Percentiles rank a stretch among this genome's conserved stretches.
Evolutionary conservation across 2,329 filamentous ascomycete species (phyloP).

Genomic region (Falciphora oryzae): DNA sequence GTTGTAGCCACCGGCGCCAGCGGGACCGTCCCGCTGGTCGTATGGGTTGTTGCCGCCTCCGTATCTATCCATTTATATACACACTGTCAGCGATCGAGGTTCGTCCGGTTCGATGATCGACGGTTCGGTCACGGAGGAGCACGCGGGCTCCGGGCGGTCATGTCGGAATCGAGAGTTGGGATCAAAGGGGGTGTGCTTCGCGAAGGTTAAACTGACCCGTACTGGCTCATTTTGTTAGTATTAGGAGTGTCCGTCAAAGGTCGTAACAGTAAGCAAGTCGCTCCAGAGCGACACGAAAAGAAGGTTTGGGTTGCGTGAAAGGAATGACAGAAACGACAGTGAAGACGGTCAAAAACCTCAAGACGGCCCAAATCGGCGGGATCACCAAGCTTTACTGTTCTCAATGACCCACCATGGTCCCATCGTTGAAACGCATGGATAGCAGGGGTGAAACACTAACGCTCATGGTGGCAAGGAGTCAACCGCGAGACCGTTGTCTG

Average conservation of each 20-base stretch:
- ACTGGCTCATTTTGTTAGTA: slow-evolving; percentile 41
- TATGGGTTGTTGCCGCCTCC: slow-evolving; percentile 51
- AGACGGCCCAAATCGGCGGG: neutral
- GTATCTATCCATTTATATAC: slow-evolving; percentile 38
- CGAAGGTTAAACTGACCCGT: slow-evolving; percentile 41
- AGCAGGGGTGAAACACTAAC: slow-evolving; percentile 35
- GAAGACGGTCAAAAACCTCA: neutral
- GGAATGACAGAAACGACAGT: neutral
- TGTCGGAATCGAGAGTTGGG: neutral
- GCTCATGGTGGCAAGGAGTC: slow-evolving; percentile 36
- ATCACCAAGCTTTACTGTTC: neutral
- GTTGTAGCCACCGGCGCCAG: slow-evolving; percentile 28
- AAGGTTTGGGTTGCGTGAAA: neutral
- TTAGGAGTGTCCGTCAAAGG: neutral
- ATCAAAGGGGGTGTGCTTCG: neutral
- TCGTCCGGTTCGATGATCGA: neutral
- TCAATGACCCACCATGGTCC: slow-evolving; percentile 11
- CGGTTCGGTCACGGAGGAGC: neutral
- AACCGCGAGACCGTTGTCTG: neutral
- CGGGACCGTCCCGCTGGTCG: slow-evolving; percentile 43
- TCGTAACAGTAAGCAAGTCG: slow-evolving; percentile 1
- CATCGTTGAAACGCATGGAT: slow-evolving; percentile 17
- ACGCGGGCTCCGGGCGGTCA: neutral
- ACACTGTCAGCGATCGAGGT: slow-evolving; percentile 23
- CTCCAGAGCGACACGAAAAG: slow-evolving; percentile 1